Evolutionary conservation across 1,284 basidiomycete genomes (phyloP), one percentile per base, ranked within the genome.

Genomic region (Acaromyces ingoldii): DNA sequence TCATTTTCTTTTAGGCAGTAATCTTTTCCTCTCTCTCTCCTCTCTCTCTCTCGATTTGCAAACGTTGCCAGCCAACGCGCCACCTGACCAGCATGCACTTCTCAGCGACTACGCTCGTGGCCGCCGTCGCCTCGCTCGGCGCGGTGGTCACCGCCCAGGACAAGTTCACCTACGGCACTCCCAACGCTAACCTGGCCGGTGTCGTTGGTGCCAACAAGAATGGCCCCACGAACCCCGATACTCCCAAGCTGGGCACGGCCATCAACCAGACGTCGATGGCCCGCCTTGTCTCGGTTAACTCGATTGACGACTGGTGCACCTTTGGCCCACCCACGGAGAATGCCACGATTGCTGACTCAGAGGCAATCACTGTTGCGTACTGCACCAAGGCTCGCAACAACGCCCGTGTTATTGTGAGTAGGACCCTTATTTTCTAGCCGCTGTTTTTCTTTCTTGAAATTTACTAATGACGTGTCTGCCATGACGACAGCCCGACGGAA

Each of bases 341-440:
- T n/a, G 49, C 71, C 28, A 77, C 78, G n/a, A 82, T 88, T 51
- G 85, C 80, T 22, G 79, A 85, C 60, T 80, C 81, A 3, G 87
- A 88, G 74, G 82, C 79, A 33, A 78, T 83, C 69, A 84, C 82
- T 59, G 83, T 88, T 17, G 83, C 85, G 0, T 88, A 82, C 82
- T 89, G 86, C 78, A 85, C 85, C 31, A 84, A 73, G 62, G 49
- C 73, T 1, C 65, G 72, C 30, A 75, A 75, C 67, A 67, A 72
- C 31, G 72, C 72, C 1, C 72, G 72, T 56, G 71, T 75, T 39
- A 75, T 75, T 43, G 49, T 51, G 41, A 49, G 49, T 51, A 21
- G 13, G 9, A 34, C 13, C 33, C 19, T 34, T 34, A 13, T 34
- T 34, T 34, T 34, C 33, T 34, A 13, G 33, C 33, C 13, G 13